Base-by-base conservation (phyloP, 352 stramenopile genomes). In the Pythium sukuiense region DNA sequence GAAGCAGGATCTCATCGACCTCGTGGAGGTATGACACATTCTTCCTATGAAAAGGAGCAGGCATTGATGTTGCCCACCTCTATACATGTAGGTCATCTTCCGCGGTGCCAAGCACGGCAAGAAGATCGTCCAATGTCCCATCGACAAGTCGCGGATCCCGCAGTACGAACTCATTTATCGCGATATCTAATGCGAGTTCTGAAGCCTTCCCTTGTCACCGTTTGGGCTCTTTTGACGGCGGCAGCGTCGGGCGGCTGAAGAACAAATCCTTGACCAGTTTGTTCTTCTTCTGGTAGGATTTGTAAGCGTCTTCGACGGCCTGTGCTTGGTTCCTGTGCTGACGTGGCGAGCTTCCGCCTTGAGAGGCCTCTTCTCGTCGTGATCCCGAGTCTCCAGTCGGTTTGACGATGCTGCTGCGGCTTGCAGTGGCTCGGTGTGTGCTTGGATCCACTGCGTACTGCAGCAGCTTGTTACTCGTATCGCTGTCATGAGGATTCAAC, bases 101-200 rank as follows among this genome's bases (percentile, higher is more conserved):
- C 77, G 86, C 2, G 88, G 88, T 39, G 88, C 86, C 16, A 83
- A 81, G 55, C 86, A 74, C 37, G 88, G 88, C 55, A 96, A 95
- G 59, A 69, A 80, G 24, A 94, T 96, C 58, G 87, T 96, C n/a
- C 63, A 59, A 16, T 92, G 85, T 52, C 86, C 86, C 12, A 91
- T 96, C 30, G 81, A 92, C 27, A 85, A 80, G 59, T 87, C 85
- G 0, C 74, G 74, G 14, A 95, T 94, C 33, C 86, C 82, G 52
- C 77, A 91, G 66, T 96, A 94, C 65, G 73, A 91, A 1, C 79
- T 95, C 49, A 74, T 93, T 50, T 95, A 93, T 74, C 87, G 87
- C 55, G 85, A 93, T 67, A 90, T 95, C 50, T 93, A 77, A 64
- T 20, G 5, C 11, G 12, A 9, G 45, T n/a, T 13, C 27, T 61